Evolutionary conservation across 1,284 basidiomycete genomes (phyloP).

Genomic region (Fomitopsis pinicola): DNA sequence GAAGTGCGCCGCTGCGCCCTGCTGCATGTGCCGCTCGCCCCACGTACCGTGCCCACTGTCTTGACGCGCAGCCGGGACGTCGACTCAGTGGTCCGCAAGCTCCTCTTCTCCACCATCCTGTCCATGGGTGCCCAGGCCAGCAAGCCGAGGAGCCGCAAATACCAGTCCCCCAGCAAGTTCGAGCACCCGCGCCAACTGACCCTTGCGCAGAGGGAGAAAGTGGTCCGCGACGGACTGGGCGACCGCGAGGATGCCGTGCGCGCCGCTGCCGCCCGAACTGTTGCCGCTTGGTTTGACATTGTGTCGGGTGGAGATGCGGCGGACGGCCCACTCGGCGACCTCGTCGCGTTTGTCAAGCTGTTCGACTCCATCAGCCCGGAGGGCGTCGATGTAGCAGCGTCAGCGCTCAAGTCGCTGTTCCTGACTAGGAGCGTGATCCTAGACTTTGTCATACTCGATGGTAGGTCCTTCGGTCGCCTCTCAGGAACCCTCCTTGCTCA

Average conservation of each 20-base stretch:
- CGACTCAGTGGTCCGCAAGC: conserved; percentile 76
- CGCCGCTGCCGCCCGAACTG: conserved; percentile 70
- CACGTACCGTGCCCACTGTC: conserved; percentile 58
- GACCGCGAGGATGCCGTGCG: conserved; percentile 81
- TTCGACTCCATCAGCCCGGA: conserved; percentile 46
- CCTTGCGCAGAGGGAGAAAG: conserved; percentile 69
- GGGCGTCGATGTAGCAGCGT: conserved; percentile 52
- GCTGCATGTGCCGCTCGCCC: conserved; percentile 67
- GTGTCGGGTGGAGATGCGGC: conserved; percentile 10
- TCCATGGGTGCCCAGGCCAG: conserved; percentile 12
- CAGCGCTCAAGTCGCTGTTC: conserved; percentile 59
- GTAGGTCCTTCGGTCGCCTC: conserved; percentile 30
- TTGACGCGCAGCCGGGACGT: conserved; percentile 81
- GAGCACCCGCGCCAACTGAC: conserved; percentile 63
- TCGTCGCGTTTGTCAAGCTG: conserved; percentile 50
- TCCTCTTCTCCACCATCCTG: conserved; percentile 69
- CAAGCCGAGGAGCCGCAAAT: neutral
- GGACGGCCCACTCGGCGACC: neutral
- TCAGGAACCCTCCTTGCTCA: neutral
- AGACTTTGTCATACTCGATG: conserved; percentile 64
- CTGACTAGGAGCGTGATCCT: conserved; percentile 51
- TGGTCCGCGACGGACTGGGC: conserved; percentile 79
- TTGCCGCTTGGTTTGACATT: conserved; percentile 53
- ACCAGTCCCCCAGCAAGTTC: conserved; percentile 37
- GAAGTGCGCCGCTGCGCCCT: conserved; percentile 89